A percentile compares a stretch with the other conserved stretches of the same genome.
These are phyloP conservation scores for Geotrichum candidum DNA, from an alignment of 1,139 yeast species.

Conservation along the genomic window DNA sequence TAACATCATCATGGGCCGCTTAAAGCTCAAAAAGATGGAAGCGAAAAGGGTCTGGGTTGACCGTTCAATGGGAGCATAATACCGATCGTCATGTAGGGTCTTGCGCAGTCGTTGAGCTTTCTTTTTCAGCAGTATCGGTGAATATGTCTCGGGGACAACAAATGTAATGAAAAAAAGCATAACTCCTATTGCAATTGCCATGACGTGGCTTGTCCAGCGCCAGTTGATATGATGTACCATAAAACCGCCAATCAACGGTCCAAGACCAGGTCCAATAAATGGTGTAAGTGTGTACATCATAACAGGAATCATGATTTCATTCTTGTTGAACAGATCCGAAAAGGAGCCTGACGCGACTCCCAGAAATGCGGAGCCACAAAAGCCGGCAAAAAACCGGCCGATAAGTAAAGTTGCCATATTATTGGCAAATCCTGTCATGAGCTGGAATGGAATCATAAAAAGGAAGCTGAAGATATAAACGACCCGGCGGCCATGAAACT, in stretches of 20 bases:
- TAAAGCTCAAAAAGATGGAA: slow-evolving; percentile 39
- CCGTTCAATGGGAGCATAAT: slow-evolving; percentile 45
- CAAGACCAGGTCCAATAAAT: slow-evolving; percentile 68
- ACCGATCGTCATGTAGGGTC: slow-evolving; percentile 53
- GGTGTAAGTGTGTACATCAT: slow-evolving; percentile 68
- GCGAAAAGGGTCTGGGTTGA: slow-evolving; percentile 28
- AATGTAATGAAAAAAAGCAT: slow-evolving; percentile 44
- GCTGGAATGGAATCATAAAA: slow-evolving; percentile 54
- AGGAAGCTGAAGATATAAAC: slow-evolving; percentile 56
- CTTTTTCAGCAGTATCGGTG: slow-evolving; percentile 52
- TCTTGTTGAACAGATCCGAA: slow-evolving; percentile 55
- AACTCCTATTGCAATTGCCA: slow-evolving; percentile 60
- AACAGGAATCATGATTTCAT: slow-evolving; percentile 62
- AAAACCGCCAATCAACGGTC: slow-evolving; percentile 66
- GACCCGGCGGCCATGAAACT: slow-evolving; percentile 62
- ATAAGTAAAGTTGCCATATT: slow-evolving; percentile 57
- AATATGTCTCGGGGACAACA: slow-evolving; percentile 67
- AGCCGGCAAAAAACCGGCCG: slow-evolving; percentile 63
- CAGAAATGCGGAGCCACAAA: slow-evolving; percentile 63
- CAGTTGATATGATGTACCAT: slow-evolving; percentile 47
- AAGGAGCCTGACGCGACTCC: slow-evolving; percentile 75
- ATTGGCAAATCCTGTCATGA: slow-evolving; percentile 60
- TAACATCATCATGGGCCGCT: slow-evolving; percentile 51
- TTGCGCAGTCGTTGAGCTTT: slow-evolving; percentile 55
- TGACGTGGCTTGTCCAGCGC: slow-evolving; percentile 59